Percentiles rank a stretch among this genome's conserved stretches.
Evolutionary conservation across 768 basidiomycete genomes (phyloP).

Genomic region (Kondoa subrosea): DNA sequence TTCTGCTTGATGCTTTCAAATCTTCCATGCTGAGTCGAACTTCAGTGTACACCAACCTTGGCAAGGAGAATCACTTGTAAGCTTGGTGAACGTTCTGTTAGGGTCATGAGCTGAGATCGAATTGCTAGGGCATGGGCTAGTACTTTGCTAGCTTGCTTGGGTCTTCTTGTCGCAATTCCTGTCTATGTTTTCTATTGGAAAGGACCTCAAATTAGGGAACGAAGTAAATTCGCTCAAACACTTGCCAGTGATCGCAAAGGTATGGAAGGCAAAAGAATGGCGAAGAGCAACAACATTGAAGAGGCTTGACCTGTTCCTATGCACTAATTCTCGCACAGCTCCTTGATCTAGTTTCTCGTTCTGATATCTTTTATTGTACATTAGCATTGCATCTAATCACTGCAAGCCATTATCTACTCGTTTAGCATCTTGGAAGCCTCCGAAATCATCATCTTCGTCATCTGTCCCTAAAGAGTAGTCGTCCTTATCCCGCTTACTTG

Average conservation of each 20-base stretch:
- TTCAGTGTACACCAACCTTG: neutral
- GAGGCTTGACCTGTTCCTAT: too few relatives aligned
- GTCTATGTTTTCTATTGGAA: neutral
- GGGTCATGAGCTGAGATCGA: too few relatives aligned
- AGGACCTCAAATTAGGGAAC: neutral
- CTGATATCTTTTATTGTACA: too few relatives aligned
- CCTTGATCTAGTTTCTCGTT: too few relatives aligned
- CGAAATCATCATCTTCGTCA: neutral
- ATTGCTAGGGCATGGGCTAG: neutral
- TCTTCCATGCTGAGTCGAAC: neutral
- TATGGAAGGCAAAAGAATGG: neutral
- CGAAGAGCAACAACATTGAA: neutral
- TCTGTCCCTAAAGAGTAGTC: neutral
- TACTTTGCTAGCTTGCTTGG: neutral
- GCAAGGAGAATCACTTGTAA: too few relatives aligned
- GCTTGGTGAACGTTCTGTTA: too few relatives aligned
- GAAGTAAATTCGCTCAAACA: neutral
- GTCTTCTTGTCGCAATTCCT: neutral
- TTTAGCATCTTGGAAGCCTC: neutral
- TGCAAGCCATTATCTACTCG: too few relatives aligned
- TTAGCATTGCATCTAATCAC: too few relatives aligned
- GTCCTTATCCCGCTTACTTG: neutral
- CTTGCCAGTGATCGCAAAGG: neutral
- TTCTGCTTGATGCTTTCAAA: neutral
- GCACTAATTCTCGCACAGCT: too few relatives aligned